Conservation (phyloP, 768 basidiomycete genomes). For the Trametes cubensis region DNA sequence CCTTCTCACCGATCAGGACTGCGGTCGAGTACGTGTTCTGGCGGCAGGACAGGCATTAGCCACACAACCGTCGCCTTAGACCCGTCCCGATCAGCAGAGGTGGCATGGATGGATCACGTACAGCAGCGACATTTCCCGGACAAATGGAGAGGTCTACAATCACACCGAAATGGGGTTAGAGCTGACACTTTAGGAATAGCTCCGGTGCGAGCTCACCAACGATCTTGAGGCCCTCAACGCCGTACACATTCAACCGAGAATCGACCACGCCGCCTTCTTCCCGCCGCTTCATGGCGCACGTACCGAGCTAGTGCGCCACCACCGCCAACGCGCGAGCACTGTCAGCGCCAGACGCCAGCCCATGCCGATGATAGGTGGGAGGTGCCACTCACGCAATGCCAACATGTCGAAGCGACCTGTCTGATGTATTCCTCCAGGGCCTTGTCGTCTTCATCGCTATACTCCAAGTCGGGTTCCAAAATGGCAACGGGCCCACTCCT, state of each 20-base stretch:
- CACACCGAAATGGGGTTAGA: too few relatives aligned
- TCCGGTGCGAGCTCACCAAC: constrained; percentile 7
- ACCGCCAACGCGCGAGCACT: constrained; percentile 5
- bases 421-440: constrained; percentile 36
- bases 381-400: constrained; percentile 35
- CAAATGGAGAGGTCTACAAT: constrained; percentile 16
- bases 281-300: constrained; percentile 67
- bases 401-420: constrained; percentile 31
- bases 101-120: not conserved
- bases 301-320: constrained; percentile 60
- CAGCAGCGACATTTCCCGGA: constrained; percentile 11
- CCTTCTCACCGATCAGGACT: constrained; percentile 22
- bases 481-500: constrained; percentile 31
- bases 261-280: constrained; percentile 67
- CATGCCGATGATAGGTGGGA: not conserved
- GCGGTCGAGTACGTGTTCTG: constrained; percentile 25
- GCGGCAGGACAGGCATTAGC: not conserved
- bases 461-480: constrained; percentile 35
- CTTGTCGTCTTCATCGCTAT: constrained; percentile 39
- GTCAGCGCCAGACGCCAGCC: not conserved
- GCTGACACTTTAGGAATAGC: not conserved
- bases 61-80: not conserved
- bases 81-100: not conserved
- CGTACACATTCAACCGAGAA: constrained; percentile 60
- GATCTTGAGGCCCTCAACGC: constrained; percentile 53